A percentile compares a stretch with the other conserved stretches of the same genome.
These are phyloP conservation scores for Pelargonium myrrhifolium DNA, from an alignment of 441 rosid genomes.

Conservation along the genomic window DNA sequence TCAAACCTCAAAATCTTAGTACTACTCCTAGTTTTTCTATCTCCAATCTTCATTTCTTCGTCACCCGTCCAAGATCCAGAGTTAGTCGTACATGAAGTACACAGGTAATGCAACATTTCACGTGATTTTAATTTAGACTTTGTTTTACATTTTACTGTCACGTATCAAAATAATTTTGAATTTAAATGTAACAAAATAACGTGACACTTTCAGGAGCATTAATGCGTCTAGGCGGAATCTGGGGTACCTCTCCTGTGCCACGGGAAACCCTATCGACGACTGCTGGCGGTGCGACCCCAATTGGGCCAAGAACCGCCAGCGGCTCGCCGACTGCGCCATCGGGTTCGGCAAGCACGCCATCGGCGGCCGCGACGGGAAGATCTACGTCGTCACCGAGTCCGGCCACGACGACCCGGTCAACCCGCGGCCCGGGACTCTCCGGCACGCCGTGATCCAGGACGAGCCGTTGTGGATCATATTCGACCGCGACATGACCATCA, in stretches of 20 bases:
- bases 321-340: conserved; percentile 77
- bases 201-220: conserved; percentile 40
- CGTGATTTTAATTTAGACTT: background rate
- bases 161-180: too few species aligned
- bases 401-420: conserved; percentile 70
- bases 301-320: conserved; percentile 84
- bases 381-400: conserved; percentile 74
- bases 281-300: conserved; percentile 86
- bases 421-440: conserved; percentile 82
- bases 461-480: conserved; percentile 81
- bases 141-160: background rate
- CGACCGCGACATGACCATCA: conserved; percentile 83
- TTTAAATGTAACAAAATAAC: too few species aligned
- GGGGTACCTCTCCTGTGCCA: too few species aligned
- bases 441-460: conserved; percentile 87
- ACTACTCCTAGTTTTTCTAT: conserved; percentile 12
- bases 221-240: conserved; percentile 72
- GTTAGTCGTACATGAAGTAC: conserved; percentile 30
- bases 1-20: background rate
- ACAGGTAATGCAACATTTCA: conserved; percentile 18
- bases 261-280: conserved; percentile 84
- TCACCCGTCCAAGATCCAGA: conserved; percentile 34
- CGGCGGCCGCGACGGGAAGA: conserved; percentile 86
- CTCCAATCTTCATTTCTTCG: conserved; percentile 24
- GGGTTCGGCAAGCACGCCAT: conserved; percentile 86